Evolutionary conservation across 441 rosid species (phyloP).

Genomic region (Pelargonium myrrhifolium): DNA sequence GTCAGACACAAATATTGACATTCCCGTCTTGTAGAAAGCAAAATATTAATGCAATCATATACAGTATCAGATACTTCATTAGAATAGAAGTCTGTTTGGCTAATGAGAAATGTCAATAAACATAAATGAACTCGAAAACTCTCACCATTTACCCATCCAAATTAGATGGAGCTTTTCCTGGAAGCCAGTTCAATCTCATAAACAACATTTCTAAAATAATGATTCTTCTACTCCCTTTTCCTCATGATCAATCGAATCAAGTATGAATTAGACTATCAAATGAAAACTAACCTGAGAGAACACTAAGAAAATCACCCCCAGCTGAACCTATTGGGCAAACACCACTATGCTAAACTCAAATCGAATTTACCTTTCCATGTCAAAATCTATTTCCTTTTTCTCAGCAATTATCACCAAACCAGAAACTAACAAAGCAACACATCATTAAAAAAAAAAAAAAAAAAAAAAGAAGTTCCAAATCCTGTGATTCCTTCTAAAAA

Average conservation of each 20-base stretch:
- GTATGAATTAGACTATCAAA: not conserved
- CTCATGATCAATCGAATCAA: not conserved
- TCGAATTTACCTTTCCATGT: not conserved
- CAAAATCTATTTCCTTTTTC: not conserved
- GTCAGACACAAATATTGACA: not conserved
- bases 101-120: not conserved
- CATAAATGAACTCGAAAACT: not conserved
- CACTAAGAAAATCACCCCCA: not conserved
- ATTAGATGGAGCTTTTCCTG: too few relatives aligned
- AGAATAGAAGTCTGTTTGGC: not conserved
- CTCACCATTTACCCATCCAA: not conserved
- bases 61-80: not conserved
- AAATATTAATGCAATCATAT: not conserved
- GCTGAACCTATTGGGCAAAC: not conserved
- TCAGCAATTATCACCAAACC: not conserved
- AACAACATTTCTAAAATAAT: too few relatives aligned
- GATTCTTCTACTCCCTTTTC: too few relatives aligned
- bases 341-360: not conserved
- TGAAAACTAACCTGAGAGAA: not conserved
- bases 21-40: not conserved
- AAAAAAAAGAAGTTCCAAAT: not conserved
- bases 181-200: too few relatives aligned
- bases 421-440: slow-evolving; percentile 1
- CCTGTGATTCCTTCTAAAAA: not conserved
- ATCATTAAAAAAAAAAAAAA: not conserved